phyloP scores from a whole-genome alignment of 2,329 filamentous ascomycete genomes.

The Venturia nashicola region DNA sequence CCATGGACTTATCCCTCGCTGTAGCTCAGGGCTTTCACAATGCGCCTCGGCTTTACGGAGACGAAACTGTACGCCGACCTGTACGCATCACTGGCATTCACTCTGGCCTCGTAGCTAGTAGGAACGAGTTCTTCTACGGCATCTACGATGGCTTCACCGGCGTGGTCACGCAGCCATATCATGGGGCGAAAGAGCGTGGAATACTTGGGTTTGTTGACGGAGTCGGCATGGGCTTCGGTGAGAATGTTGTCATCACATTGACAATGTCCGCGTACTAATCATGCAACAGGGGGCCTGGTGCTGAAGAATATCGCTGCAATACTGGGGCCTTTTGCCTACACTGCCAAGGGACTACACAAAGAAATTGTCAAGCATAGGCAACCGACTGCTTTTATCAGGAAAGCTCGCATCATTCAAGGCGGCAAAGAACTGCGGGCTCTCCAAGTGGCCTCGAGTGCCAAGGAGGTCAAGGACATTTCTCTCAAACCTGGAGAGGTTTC shows the following conservation, averaged over 20 bases:
- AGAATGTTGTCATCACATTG: not conserved
- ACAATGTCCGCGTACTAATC: not conserved
- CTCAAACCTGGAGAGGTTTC: not conserved
- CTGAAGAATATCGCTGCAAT: constrained; percentile 53
- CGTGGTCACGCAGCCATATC: constrained; percentile 46
- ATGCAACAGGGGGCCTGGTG: constrained; percentile 35
- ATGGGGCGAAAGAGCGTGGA: constrained; percentile 44
- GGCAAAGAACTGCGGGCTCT: constrained; percentile 6
- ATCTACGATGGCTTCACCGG: constrained; percentile 71
- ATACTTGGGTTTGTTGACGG: constrained; percentile 40
- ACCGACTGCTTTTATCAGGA: constrained; percentile 7
- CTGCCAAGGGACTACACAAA: constrained; percentile 51
- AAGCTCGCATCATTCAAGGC: constrained; percentile 9
- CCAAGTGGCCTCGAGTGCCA: not conserved
- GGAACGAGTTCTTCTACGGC: constrained; percentile 66
- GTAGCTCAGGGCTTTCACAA: constrained; percentile 83
- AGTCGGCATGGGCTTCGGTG: constrained; percentile 47
- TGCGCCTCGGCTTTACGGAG: constrained; percentile 72
- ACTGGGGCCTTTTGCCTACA: constrained; percentile 48
- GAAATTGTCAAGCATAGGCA: constrained; percentile 35
- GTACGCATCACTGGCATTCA: constrained; percentile 68
- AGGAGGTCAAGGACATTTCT: not conserved
- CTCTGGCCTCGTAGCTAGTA: constrained; percentile 64
- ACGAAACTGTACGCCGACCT: constrained; percentile 61
- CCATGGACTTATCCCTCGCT: constrained; percentile 74